phyloP scores from a whole-genome alignment of 768 basidiomycete genomes.

The Suillus plorans region DNA sequence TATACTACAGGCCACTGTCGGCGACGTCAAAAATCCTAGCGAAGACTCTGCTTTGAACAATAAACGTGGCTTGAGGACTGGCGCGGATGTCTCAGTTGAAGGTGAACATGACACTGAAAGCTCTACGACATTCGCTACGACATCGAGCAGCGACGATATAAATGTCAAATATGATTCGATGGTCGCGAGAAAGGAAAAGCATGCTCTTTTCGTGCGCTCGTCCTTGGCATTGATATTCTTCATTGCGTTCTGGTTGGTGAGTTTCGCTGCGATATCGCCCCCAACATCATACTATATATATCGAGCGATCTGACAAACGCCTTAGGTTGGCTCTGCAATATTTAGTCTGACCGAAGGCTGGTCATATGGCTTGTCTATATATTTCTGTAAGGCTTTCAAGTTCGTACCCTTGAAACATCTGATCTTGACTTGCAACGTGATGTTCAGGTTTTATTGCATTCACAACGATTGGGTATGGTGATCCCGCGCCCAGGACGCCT shows the following conservation, averaged over 20 bases:
- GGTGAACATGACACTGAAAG: background rate
- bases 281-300: background rate
- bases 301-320: background rate
- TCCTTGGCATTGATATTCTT: slow-evolving; percentile 59
- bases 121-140: slow-evolving; percentile 15
- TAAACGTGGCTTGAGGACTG: background rate
- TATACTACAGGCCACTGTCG: background rate
- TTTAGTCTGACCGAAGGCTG: slow-evolving; percentile 72
- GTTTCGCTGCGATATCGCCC: slow-evolving; percentile 14
- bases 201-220: slow-evolving; percentile 58
- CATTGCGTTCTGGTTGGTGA: slow-evolving; percentile 75
- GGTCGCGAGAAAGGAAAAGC: slow-evolving; percentile 42
- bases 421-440: background rate
- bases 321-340: slow-evolving; percentile 63
- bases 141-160: slow-evolving; percentile 8
- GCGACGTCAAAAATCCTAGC: background rate
- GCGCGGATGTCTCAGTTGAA: background rate
- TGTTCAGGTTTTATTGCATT: slow-evolving; percentile 66
- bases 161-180: slow-evolving; percentile 18
- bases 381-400: slow-evolving; percentile 58
- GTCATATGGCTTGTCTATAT: slow-evolving; percentile 60
- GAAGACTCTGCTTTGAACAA: background rate
- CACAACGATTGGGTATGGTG: slow-evolving; percentile 74
- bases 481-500: slow-evolving; percentile 57
- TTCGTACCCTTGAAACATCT: background rate